phyloP scores from a whole-genome alignment of 495 filamentous ascomycete species.

The Neurospora sp. region DNA sequence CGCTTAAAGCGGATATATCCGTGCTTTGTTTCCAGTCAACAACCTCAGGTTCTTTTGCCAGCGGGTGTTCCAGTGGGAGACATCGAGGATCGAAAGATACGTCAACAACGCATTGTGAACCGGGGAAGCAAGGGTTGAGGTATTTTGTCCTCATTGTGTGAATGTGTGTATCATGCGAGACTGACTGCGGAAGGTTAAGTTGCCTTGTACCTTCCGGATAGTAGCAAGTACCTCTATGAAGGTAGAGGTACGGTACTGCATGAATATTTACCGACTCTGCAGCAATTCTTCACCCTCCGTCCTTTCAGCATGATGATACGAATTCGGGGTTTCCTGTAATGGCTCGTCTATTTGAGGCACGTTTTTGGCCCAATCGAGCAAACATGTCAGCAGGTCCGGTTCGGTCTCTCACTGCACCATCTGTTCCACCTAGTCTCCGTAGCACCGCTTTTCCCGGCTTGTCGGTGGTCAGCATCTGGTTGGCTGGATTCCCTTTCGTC shows the following conservation, averaged over 20 bases:
- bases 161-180: not conserved
- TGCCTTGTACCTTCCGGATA: not conserved
- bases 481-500: not conserved
- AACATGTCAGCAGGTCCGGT: not conserved
- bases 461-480: not conserved
- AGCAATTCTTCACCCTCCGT: not conserved
- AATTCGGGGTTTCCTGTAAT: not conserved
- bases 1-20: not conserved
- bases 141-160: not conserved
- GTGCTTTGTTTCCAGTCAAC: not conserved
- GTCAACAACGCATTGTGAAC: not conserved
- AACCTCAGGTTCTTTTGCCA: not conserved
- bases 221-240: not conserved
- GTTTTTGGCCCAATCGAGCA: not conserved
- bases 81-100: not conserved
- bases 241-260: not conserved
- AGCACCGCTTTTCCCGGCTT: not conserved
- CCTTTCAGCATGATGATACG: not conserved
- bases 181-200: not conserved
- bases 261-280: not conserved
- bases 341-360: not conserved
- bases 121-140: not conserved
- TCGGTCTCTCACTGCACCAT: not conserved
- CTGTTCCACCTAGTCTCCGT: not conserved
- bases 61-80: not conserved